Conservation (phyloP, 129 eudicot species). For the Flaveria robusta region DNA sequence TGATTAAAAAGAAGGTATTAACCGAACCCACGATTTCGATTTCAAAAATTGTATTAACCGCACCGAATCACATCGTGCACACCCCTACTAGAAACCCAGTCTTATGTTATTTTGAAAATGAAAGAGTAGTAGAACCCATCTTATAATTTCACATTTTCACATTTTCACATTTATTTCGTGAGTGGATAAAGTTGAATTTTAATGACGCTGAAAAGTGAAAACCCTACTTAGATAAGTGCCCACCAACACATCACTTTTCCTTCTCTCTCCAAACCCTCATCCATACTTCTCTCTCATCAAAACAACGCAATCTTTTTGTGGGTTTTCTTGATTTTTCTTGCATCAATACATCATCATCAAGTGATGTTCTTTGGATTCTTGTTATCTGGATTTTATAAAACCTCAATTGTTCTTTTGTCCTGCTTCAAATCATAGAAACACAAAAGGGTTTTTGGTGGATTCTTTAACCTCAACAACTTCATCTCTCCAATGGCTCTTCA, state of each 20-base stretch:
- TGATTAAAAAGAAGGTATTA: no score
- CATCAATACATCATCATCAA: conserved; percentile 20
- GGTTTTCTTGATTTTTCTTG: conserved; percentile 25
- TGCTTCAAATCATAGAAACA: conserved; percentile 28
- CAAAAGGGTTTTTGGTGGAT: background rate
- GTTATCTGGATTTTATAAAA: conserved; percentile 22
- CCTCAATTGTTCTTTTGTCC: conserved; percentile 23
- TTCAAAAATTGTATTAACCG: no score
- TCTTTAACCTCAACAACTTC: conserved; percentile 19
- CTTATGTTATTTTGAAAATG: background rate
- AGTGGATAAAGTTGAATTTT: conserved; percentile 29
- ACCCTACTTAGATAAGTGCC: conserved; percentile 11
- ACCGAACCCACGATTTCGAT: no score
- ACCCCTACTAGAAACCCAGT: no score
- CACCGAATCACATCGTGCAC: no score
- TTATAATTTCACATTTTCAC: background rate
- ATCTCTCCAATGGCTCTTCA: conserved; percentile 59
- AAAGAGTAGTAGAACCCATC: background rate
- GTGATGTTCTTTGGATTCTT: conserved; percentile 26
- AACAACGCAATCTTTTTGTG: conserved; percentile 11
- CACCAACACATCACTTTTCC: conserved; percentile 27
- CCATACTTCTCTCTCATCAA: conserved; percentile 42
- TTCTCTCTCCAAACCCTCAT: conserved; percentile 15
- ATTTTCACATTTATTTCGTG: conserved; percentile 16
- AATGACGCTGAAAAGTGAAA: background rate